phyloP scores from a whole-genome alignment of 2,329 filamentous ascomycete species.

The Didymella pinodella region DNA sequence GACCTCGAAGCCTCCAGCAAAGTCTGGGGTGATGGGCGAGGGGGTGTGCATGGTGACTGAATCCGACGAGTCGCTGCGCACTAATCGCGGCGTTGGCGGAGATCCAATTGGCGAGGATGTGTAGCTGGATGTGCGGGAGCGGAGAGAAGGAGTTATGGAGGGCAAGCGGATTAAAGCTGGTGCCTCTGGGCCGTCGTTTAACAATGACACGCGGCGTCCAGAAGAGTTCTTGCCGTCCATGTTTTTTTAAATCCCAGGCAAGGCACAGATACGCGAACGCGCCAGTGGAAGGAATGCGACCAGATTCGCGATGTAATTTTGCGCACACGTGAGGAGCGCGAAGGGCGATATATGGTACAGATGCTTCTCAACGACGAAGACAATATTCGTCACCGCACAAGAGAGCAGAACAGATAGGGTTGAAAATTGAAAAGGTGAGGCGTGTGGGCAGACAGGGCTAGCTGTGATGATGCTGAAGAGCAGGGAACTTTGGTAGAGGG shows the following conservation, averaged over 20 bases:
- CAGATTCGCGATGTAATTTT: conserved; percentile 25
- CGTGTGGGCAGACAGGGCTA: neutral
- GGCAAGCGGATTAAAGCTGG: conserved; percentile 45
- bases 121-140: conserved; percentile 55
- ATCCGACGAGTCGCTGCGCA: conserved; percentile 58
- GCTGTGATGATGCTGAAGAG: conserved; percentile 2
- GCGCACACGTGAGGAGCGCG: conserved; percentile 34
- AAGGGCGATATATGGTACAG: conserved; percentile 9
- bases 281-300: conserved; percentile 42
- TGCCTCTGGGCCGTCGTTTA: conserved; percentile 56
- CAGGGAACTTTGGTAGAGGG: neutral
- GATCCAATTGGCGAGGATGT: conserved; percentile 57
- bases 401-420: neutral
- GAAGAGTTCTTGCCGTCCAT: conserved; percentile 62
- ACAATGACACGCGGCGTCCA: conserved; percentile 59
- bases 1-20: conserved; percentile 32
- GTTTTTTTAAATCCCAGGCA: conserved; percentile 36
- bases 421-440: conserved; percentile 2
- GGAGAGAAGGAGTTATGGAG: conserved; percentile 48
- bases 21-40: conserved; percentile 58
- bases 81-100: conserved; percentile 56
- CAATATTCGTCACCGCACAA: neutral
- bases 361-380: conserved; percentile 1
- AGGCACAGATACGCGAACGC: conserved; percentile 42
- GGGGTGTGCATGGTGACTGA: conserved; percentile 54